Percentiles rank a stretch among this genome's conserved stretches.
Conservation (phyloP, 164 flowering plant genomes). For the Liquidambar formosana region DNA sequence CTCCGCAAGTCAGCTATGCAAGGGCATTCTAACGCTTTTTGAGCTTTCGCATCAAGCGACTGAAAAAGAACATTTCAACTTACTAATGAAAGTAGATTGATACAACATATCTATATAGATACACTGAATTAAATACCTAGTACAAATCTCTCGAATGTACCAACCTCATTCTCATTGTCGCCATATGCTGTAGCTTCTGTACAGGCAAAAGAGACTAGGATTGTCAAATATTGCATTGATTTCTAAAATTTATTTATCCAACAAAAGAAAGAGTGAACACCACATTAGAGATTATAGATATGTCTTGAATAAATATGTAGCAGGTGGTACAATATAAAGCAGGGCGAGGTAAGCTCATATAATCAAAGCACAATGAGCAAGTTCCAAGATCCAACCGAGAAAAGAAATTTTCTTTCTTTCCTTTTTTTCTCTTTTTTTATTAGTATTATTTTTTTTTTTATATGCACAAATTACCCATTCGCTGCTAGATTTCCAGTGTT, state of each 20-base stretch:
- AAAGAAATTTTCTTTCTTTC: no score
- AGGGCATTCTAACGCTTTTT: conserved; percentile 90
- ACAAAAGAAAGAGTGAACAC: neutral
- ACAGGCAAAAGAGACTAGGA: conserved; percentile 5
- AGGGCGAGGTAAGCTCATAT: neutral
- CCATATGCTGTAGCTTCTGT: conserved; percentile 88
- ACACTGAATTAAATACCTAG: neutral
- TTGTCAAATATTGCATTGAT: neutral
- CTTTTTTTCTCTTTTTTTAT: no score
- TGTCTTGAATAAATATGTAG: no score
- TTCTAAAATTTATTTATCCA: neutral
- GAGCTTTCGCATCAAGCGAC: conserved; percentile 79
- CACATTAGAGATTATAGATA: neutral
- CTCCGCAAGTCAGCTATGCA: conserved; percentile 77
- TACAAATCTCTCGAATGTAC: conserved; percentile 13
- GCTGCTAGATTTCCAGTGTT: neutral
- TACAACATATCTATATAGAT: neutral
- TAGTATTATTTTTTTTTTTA: no score
- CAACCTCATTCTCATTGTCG: conserved; percentile 55
- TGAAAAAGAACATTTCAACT: conserved; percentile 22
- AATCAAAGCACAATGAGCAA: neutral
- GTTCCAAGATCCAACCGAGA: neutral
- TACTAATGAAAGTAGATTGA: neutral
- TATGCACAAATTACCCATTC: no score
- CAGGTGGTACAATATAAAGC: neutral